A percentile compares a stretch with the other conserved stretches of the same genome.
These are phyloP conservation scores for Penicillium brevicompactum DNA, from an alignment of 2,329 filamentous ascomycete species.

Conservation along the genomic window DNA sequence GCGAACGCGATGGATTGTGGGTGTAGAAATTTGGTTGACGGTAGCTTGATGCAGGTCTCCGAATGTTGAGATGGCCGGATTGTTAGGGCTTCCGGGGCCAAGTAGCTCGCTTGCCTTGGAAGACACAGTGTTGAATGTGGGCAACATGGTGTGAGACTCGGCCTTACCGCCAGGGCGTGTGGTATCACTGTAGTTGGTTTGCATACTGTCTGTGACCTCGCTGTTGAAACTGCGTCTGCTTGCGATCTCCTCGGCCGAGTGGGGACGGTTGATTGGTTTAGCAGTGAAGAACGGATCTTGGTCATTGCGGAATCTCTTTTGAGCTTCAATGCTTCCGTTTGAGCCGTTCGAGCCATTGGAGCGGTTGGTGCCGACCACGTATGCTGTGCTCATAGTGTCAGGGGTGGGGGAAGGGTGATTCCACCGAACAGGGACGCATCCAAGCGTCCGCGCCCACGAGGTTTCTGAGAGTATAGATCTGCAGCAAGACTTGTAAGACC, in stretches of 20 bases:
- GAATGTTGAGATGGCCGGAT: constrained; percentile 24
- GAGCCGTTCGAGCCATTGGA: constrained; percentile 28
- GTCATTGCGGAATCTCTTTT: constrained; percentile 23
- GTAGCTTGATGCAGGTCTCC: constrained; percentile 22
- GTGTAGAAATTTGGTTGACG: constrained; percentile 23
- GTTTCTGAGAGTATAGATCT: constrained; percentile 28
- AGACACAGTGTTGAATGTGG: constrained; percentile 32
- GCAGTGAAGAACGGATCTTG: constrained; percentile 26
- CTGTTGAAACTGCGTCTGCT: constrained; percentile 35
- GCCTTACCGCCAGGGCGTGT: constrained; percentile 25
- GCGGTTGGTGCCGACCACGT: constrained; percentile 26
- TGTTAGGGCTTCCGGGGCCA: constrained; percentile 26
- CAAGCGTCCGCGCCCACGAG: constrained; percentile 29
- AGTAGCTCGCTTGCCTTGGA: constrained; percentile 29
- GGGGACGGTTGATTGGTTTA: constrained; percentile 29
- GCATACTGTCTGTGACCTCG: constrained; percentile 32
- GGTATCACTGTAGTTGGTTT: constrained; percentile 36
- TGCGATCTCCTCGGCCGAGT: constrained; percentile 38
- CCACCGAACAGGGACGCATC: constrained; percentile 37
- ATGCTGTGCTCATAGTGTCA: constrained; percentile 47
- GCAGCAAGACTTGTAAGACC: constrained; percentile 24
- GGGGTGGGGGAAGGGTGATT: constrained; percentile 43
- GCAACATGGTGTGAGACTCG: constrained; percentile 35
- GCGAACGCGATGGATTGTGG: constrained; percentile 26
- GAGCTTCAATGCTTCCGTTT: constrained; percentile 36